Conservation (phyloP, 2,329 filamentous ascomycete species). For the Fusarium sp. region DNA sequence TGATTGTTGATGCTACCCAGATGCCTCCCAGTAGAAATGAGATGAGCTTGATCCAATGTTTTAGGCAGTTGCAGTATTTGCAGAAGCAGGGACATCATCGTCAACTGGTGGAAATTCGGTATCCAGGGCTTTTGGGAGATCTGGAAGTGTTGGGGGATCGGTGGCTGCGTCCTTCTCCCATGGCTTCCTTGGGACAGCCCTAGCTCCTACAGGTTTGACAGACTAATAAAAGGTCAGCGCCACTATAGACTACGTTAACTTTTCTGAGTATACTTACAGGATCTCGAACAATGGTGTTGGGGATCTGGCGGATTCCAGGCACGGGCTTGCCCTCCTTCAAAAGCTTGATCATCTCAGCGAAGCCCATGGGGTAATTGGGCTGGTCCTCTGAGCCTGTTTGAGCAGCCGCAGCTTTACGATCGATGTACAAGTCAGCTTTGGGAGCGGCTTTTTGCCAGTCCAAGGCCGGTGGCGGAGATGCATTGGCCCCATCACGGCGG, state of each 20-base stretch:
- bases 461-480: constrained; percentile 35
- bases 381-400: constrained; percentile 49
- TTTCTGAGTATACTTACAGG: constrained; percentile 59
- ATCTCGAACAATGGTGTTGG: constrained; percentile 76
- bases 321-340: constrained; percentile 83
- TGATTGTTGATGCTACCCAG: constrained; percentile 20
- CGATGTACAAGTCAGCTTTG: constrained; percentile 56
- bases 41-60: background rate
- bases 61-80: constrained; percentile 8
- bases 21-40: constrained; percentile 1
- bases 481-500: constrained; percentile 15
- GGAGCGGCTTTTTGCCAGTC: constrained; percentile 61
- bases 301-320: constrained; percentile 86
- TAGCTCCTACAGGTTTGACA: constrained; percentile 58
- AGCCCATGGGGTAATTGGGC: constrained; percentile 80
- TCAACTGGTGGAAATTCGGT: constrained; percentile 48
- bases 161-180: constrained; percentile 72
- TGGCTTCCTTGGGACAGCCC: constrained; percentile 65
- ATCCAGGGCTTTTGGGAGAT: constrained; percentile 45
- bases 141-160: constrained; percentile 28
- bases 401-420: constrained; percentile 46
- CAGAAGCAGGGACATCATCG: constrained; percentile 16
- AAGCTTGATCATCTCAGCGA: constrained; percentile 84
- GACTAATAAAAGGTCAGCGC: constrained; percentile 47
- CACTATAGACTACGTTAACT: background rate